Evolutionary conservation across 495 filamentous ascomycete genomes (phyloP).

Genomic region (Penicillium chermesinum): DNA sequence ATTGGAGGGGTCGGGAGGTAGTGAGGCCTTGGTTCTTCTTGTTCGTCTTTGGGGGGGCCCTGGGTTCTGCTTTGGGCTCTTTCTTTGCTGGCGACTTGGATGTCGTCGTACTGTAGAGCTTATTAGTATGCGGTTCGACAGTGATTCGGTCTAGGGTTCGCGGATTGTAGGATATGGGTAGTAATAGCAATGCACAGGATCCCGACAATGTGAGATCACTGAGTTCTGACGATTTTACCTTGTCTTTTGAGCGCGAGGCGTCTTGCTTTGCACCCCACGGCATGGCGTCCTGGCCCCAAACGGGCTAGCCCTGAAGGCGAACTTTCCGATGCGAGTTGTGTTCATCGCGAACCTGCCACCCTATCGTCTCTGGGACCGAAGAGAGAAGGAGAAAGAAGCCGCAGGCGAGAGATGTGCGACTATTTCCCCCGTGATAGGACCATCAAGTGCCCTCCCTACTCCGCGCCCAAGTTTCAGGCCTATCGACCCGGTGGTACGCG

Average conservation of each 20-base stretch:
- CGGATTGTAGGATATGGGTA: too few species aligned
- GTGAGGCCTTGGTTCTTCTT: not conserved
- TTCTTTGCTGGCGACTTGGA: conserved; percentile 6
- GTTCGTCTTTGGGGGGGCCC: not conserved
- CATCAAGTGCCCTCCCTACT: not conserved
- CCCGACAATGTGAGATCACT: too few species aligned
- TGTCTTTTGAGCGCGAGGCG: conserved; percentile 8
- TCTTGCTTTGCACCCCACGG: conserved; percentile 20
- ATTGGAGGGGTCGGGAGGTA: conserved; percentile 6
- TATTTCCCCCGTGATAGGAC: not conserved
- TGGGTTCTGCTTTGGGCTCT: not conserved
- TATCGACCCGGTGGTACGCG: not conserved
- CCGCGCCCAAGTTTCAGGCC: not conserved
- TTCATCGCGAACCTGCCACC: conserved; percentile 11
- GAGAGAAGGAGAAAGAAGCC: not conserved
- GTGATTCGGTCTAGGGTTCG: not conserved
- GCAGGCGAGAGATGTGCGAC: not conserved
- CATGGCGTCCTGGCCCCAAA: conserved; percentile 1
- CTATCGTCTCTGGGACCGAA: not conserved
- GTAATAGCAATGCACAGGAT: too few species aligned
- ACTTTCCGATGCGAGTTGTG: conserved; percentile 7
- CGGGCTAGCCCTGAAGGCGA: conserved; percentile 4
- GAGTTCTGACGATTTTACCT: too few species aligned
- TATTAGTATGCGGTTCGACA: not conserved
- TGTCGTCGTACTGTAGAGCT: conserved; percentile 3